Percentiles rank a stretch among this genome's conserved stretches.
These are phyloP conservation scores for Venturia asperata DNA, from an alignment of 2,329 filamentous ascomycete species.

Conservation along the genomic window DNA sequence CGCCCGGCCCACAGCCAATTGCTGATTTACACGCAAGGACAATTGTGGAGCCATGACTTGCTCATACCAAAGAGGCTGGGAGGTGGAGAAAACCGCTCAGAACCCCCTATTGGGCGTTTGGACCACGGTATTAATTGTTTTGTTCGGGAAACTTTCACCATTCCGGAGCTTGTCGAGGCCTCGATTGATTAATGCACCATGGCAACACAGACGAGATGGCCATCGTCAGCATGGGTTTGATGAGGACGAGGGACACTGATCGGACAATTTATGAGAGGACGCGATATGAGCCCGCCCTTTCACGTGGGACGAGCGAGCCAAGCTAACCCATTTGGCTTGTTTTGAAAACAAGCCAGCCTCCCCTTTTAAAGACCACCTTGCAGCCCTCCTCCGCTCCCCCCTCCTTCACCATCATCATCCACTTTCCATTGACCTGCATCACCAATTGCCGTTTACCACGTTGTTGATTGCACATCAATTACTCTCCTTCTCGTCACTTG, in stretches of 20 bases:
- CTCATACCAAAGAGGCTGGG: background rate
- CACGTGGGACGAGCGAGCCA: constrained; percentile 1
- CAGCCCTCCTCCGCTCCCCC: constrained; percentile 1
- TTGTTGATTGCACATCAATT: constrained; percentile 9
- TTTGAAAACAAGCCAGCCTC: constrained; percentile 13
- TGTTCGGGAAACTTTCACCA: background rate
- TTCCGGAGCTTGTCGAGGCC: background rate
- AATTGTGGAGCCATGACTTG: constrained; percentile 9
- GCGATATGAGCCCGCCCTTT: background rate
- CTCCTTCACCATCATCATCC: constrained; percentile 1
- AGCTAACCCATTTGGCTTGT: constrained; percentile 7
- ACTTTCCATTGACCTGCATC: constrained; percentile 1
- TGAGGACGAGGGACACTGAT: background rate
- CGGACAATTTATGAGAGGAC: constrained; percentile 4
- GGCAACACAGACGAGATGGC: background rate
- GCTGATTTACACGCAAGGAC: background rate
- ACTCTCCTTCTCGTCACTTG: constrained; percentile 10
- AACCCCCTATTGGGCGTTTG: constrained; percentile 11
- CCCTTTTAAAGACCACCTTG: constrained; percentile 11
- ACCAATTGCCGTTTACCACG: constrained; percentile 17
- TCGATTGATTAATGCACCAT: background rate
- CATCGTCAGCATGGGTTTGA: background rate
- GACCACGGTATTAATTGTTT: background rate
- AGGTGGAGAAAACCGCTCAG: constrained; percentile 11
- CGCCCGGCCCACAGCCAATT: constrained; percentile 10